phyloP scores from a whole-genome alignment of 306 rosid genomes.

The Trichosanthes cucumerina region DNA sequence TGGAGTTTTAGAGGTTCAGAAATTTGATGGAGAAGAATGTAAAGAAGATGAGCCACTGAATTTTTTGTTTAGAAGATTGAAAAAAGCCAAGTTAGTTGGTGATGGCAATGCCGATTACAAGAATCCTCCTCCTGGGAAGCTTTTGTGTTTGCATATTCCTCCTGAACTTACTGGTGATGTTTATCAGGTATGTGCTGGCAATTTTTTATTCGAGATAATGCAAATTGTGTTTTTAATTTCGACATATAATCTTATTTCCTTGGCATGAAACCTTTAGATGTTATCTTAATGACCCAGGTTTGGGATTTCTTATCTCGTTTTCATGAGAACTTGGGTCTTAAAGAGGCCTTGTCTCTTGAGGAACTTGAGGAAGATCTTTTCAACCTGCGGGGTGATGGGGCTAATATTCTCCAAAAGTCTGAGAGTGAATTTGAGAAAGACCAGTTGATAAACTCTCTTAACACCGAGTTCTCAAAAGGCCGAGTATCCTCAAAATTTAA shows the following conservation, averaged over 20 bases:
- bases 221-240: background rate
- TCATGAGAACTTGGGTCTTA: conserved; percentile 58
- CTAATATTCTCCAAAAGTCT: conserved; percentile 30
- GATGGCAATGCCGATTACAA: conserved; percentile 22
- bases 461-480: conserved; percentile 27
- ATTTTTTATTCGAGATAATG: conserved; percentile 6
- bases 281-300: conserved; percentile 36
- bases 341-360: conserved; percentile 48
- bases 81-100: conserved; percentile 37
- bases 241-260: conserved; percentile 1
- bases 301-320: conserved; percentile 73
- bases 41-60: conserved; percentile 38
- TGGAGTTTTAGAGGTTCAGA: conserved; percentile 50
- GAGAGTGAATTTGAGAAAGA: conserved; percentile 31
- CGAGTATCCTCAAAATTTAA: conserved; percentile 26
- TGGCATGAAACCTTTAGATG: conserved; percentile 4
- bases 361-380: conserved; percentile 84
- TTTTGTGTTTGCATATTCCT: conserved; percentile 58
- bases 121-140: conserved; percentile 80
- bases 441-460: conserved; percentile 19
- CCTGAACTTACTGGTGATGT: conserved; percentile 68
- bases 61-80: conserved; percentile 42
- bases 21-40: conserved; percentile 36
- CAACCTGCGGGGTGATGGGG: conserved; percentile 69
- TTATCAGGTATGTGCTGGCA: conserved; percentile 56